Conservation (phyloP, 1,139 yeast genomes). For the Protomyces gravidus region DNA sequence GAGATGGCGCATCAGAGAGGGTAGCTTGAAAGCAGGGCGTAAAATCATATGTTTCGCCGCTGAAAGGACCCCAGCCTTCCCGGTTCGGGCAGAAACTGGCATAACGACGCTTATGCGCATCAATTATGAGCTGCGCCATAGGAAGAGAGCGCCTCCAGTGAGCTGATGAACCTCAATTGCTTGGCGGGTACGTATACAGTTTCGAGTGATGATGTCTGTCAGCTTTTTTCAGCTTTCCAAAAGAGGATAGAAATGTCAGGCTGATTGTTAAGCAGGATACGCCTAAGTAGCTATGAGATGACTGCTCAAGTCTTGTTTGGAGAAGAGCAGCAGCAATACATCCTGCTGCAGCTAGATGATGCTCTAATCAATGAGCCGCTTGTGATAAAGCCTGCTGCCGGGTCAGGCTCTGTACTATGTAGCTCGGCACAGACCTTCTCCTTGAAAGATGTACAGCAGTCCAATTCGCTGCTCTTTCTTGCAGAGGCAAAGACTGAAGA, state of each 20-base stretch:
- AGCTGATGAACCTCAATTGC: background rate
- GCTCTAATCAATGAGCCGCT: constrained; percentile 6
- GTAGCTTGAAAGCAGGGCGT: constrained; percentile 81
- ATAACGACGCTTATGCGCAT: constrained; percentile 8
- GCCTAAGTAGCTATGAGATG: too few species aligned
- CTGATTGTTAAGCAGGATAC: background rate
- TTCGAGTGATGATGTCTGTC: too few species aligned
- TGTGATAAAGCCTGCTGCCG: constrained; percentile 9
- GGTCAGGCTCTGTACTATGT: constrained; percentile 11
- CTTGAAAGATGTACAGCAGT: constrained; percentile 22
- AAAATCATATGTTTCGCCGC: constrained; percentile 55
- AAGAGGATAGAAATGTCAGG: too few species aligned
- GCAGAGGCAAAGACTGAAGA: background rate
- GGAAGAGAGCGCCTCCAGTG: background rate
- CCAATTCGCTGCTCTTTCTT: constrained; percentile 16
- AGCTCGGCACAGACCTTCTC: constrained; percentile 2
- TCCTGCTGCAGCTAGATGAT: constrained; percentile 16
- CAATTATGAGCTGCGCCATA: constrained; percentile 19
- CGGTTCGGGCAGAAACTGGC: constrained; percentile 43
- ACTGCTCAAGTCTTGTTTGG: background rate
- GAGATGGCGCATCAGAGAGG: constrained; percentile 51
- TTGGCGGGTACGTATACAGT: too few species aligned
- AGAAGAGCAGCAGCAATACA: constrained; percentile 5
- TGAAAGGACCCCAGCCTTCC: constrained; percentile 78
- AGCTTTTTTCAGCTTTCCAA: too few species aligned